Percentiles rank a stretch among this genome's conserved stretches.
These are phyloP conservation scores for Nakazawaea pomicola DNA, from an alignment of 805 yeast species.

Conservation along the genomic window DNA sequence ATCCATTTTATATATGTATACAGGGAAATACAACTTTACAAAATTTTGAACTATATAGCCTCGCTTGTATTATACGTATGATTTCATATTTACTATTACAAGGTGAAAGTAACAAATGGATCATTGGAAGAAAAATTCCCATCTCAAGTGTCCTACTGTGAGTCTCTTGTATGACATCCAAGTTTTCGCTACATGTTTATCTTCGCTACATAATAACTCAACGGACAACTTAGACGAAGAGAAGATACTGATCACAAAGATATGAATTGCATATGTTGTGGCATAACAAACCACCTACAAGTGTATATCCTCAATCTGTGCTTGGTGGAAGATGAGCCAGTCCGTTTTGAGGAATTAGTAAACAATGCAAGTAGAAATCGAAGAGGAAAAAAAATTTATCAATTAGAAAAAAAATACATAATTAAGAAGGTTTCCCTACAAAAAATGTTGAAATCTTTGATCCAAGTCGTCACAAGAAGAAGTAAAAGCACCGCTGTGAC, in stretches of 20 bases:
- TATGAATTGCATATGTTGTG: not conserved
- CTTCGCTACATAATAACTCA: too few species aligned
- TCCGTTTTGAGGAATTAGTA: not conserved
- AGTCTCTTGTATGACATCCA: too few species aligned
- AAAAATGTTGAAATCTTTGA: constrained; percentile 10
- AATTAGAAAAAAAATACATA: not conserved
- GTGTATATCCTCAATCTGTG: too few species aligned
- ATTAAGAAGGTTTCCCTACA: too few species aligned
- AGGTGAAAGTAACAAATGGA: too few species aligned
- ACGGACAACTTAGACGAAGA: not conserved
- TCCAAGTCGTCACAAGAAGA: not conserved
- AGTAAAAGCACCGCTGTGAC: not conserved
- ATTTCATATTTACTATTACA: too few species aligned
- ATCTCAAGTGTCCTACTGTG: too few species aligned
- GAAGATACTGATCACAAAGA: not conserved
- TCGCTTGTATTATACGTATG: too few species aligned
- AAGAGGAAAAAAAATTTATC: not conserved
- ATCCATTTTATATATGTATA: too few species aligned
- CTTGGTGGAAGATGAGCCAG: not conserved
- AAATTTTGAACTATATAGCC: not conserved
- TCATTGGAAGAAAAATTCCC: too few species aligned
- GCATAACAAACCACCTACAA: not conserved
- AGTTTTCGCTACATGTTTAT: too few species aligned
- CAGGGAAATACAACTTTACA: not conserved
- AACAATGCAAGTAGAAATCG: not conserved